A percentile compares a stretch with the other conserved stretches of the same genome.
phyloP scores from a whole-genome alignment of 2,329 filamentous ascomycete species.

The Dactylellina drechsleri region DNA sequence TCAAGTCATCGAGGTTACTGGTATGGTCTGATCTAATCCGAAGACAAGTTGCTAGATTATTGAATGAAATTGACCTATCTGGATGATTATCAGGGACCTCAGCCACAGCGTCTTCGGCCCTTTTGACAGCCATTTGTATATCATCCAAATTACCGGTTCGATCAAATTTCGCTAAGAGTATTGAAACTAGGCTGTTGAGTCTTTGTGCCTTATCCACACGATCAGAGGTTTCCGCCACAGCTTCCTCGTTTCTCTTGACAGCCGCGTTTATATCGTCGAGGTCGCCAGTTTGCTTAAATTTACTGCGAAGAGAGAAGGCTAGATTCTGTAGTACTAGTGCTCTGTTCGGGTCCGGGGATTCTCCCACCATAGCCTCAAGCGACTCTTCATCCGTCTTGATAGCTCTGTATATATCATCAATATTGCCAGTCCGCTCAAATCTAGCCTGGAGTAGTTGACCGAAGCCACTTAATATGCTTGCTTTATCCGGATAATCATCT shows the following conservation, averaged over 20 bases:
- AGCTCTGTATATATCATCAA: slow-evolving; percentile 23
- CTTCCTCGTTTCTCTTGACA: slow-evolving; percentile 14
- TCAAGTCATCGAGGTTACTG: neutral
- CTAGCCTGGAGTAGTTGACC: neutral
- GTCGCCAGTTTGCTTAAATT: slow-evolving; percentile 8
- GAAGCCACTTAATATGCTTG: neutral
- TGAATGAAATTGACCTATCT: neutral
- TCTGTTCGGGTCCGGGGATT: neutral
- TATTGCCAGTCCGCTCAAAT: slow-evolving; percentile 6
- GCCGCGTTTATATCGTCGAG: slow-evolving; percentile 22
- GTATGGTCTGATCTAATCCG: neutral
- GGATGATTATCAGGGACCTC: neutral
- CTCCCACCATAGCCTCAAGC: neutral
- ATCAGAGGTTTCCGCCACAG: neutral
- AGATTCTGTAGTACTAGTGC: too few species aligned
- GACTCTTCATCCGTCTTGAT: slow-evolving; percentile 11
- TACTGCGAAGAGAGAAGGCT: neutral
- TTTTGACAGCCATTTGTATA: slow-evolving; percentile 36
- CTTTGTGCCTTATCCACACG: neutral
- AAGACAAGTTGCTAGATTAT: neutral
- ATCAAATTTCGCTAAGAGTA: too few species aligned
- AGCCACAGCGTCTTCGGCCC: slow-evolving; percentile 12
- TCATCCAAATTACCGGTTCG: slow-evolving; percentile 12
- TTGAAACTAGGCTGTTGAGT: too few species aligned
- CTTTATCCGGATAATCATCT: neutral